These are phyloP conservation scores for Selenicereus undatus DNA, from an alignment of 148 eudicot genomes.

Conservation along the genomic window DNA sequence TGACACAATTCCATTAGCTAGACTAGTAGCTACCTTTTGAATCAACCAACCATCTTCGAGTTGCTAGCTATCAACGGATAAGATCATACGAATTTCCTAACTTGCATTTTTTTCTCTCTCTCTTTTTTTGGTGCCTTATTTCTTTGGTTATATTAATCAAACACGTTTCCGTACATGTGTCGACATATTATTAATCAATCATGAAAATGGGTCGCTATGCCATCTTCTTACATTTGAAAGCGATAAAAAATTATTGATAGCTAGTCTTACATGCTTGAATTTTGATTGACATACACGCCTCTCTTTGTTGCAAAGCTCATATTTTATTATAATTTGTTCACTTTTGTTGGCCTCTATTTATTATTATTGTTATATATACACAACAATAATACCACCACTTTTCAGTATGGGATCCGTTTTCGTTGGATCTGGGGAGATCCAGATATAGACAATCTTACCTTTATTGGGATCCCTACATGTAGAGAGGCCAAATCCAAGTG, in stretches of 20 bases:
- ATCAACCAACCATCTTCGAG: conserved; percentile 1
- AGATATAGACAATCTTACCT: too few relatives aligned
- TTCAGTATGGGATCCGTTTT: too few relatives aligned
- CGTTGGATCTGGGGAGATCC: too few relatives aligned
- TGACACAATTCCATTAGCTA: not conserved
- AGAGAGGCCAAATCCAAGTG: too few relatives aligned
- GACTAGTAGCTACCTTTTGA: not conserved
- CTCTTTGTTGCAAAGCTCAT: not conserved
- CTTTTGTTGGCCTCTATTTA: not conserved
- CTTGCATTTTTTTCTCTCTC: not conserved
- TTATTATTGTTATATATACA: too few relatives aligned
- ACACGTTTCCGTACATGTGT: not conserved
- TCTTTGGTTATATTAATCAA: not conserved
- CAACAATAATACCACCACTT: too few relatives aligned
- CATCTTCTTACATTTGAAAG: not conserved
- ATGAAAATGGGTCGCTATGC: not conserved
- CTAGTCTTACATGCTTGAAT: not conserved
- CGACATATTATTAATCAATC: not conserved
- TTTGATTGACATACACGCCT: not conserved
- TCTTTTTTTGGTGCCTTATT: not conserved
- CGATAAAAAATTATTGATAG: not conserved
- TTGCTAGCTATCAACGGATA: not conserved
- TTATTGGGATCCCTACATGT: too few relatives aligned
- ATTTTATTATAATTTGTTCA: not conserved
- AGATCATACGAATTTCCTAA: not conserved